A percentile compares a stretch with the other conserved stretches of the same genome.
phyloP scores from a whole-genome alignment of 352 stramenopile species.

The Heterotrichella gracilis region DNA sequence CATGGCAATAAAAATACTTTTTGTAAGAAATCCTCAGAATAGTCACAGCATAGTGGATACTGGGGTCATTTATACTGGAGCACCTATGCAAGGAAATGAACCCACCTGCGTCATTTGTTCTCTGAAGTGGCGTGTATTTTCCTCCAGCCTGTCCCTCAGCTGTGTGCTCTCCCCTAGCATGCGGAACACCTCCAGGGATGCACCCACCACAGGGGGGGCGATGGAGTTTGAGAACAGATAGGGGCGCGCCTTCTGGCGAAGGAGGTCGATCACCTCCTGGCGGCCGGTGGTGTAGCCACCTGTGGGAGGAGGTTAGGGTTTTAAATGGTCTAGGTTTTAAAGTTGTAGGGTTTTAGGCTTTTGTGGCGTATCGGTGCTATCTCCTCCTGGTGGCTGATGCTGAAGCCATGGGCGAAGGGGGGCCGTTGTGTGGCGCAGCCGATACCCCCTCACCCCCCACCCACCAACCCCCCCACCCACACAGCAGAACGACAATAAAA shows the following conservation, averaged over 20 bases:
- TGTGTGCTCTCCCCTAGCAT: conserved; percentile 32
- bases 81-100: too few species aligned
- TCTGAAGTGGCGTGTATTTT: conserved; percentile 54
- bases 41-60: too few species aligned
- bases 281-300: conserved; percentile 54
- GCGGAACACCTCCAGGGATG: conserved; percentile 53
- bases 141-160: conserved; percentile 42
- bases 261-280: conserved; percentile 47
- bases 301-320: too few species aligned
- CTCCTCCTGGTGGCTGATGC: too few species aligned
- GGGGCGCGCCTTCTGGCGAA: conserved; percentile 47
- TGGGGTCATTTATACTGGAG: too few species aligned
- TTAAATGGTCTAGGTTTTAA: background rate
- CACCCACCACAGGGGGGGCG: conserved; percentile 47
- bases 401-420: too few species aligned
- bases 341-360: background rate
- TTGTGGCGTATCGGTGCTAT: too few species aligned
- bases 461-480: too few species aligned
- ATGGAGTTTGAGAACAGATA: conserved; percentile 74
- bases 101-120: conserved; percentile 48
- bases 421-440: too few species aligned
- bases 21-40: too few species aligned
- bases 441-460: too few species aligned
- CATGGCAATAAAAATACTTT: too few species aligned
- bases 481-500: background rate